A percentile compares a stretch with the other conserved stretches of the same genome.
Conservation (phyloP, 1,284 basidiomycete genomes). For the Ustilago trichophora region DNA sequence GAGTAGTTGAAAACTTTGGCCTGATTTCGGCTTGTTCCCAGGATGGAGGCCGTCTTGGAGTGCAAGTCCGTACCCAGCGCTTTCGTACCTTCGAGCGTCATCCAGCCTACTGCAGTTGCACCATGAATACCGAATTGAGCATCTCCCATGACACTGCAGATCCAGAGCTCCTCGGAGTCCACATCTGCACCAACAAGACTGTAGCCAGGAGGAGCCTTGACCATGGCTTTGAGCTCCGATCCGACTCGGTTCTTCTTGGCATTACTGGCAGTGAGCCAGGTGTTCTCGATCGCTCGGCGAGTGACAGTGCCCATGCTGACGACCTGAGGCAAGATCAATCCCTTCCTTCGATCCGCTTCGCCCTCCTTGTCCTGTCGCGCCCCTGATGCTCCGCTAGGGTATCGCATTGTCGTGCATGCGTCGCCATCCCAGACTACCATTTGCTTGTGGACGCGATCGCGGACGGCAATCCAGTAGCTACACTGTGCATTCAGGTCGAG, state of each 20-base stretch:
- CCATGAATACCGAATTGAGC: slow-evolving; percentile 97
- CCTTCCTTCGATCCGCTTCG: slow-evolving; percentile 73
- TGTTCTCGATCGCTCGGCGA: slow-evolving; percentile 94
- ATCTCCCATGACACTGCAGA: slow-evolving; percentile 98
- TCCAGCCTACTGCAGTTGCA: slow-evolving; percentile 97
- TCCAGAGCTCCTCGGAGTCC: slow-evolving; percentile 99
- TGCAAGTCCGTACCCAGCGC: slow-evolving; percentile 93
- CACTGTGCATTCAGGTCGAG: slow-evolving; percentile 93
- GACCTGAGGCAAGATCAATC: slow-evolving; percentile 93
- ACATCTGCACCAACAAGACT: slow-evolving; percentile 97
- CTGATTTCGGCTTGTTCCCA: slow-evolving; percentile 91
- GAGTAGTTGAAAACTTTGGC: slow-evolving; percentile 99
- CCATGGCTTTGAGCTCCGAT: slow-evolving; percentile 97
- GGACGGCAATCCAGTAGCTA: slow-evolving; percentile 95
- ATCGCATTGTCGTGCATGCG: slow-evolving; percentile 68
- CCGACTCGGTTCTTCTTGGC: slow-evolving; percentile 97
- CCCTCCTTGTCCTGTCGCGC: slow-evolving; percentile 29
- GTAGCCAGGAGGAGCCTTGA: slow-evolving; percentile 91
- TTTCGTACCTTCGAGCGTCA: slow-evolving; percentile 99
- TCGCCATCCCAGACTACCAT: slow-evolving; percentile 86
- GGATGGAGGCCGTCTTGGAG: slow-evolving; percentile 92
- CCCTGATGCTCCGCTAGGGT: slow-evolving; percentile 41
- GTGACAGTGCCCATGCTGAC: slow-evolving; percentile 99
- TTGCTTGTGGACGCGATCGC: slow-evolving; percentile 91
- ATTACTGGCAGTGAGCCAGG: slow-evolving; percentile 98